These are phyloP conservation scores for Orobanche coerulescens DNA, from an alignment of 257 asterid species.

Conservation along the genomic window DNA sequence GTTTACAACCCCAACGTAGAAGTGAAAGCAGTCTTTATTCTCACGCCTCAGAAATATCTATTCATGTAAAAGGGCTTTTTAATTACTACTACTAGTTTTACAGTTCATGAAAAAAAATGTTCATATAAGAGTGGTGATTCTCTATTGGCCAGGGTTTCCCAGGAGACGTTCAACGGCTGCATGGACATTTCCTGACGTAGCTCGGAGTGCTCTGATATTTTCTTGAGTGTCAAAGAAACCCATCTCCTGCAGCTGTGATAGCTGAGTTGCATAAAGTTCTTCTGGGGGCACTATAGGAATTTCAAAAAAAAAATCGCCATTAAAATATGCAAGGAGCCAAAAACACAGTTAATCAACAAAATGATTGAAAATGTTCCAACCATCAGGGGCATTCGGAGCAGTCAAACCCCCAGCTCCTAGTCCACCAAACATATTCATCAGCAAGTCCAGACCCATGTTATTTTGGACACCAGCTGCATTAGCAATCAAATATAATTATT, in stretches of 20 bases:
- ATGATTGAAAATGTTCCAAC: constrained; percentile 13
- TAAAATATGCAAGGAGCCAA: neutral
- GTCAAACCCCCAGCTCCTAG: constrained; percentile 45
- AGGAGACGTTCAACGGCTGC: constrained; percentile 57
- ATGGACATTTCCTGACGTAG: constrained; percentile 52
- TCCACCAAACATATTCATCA: constrained; percentile 51
- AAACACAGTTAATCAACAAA: neutral
- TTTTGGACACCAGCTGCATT: constrained; percentile 28
- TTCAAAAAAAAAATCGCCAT: neutral
- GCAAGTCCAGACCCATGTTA: constrained; percentile 31
- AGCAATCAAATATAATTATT: neutral
- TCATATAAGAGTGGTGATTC: constrained; percentile 1
- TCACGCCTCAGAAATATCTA: constrained; percentile 16
- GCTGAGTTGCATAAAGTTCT: constrained; percentile 52
- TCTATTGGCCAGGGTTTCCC: constrained; percentile 42
- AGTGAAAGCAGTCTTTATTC: constrained; percentile 11
- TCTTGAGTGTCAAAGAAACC: constrained; percentile 53
- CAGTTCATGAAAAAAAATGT: constrained; percentile 3
- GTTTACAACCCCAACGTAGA: constrained; percentile 12
- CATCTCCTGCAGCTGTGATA: constrained; percentile 58
- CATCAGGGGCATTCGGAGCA: constrained; percentile 31
- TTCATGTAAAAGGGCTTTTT: constrained; percentile 9
- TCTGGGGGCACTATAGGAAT: constrained; percentile 42
- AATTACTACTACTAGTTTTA: constrained; percentile 28
- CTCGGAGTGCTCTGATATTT: constrained; percentile 47